Conservation (phyloP, 2,329 filamentous ascomycete species). For the Colletotrichum eleusines region DNA sequence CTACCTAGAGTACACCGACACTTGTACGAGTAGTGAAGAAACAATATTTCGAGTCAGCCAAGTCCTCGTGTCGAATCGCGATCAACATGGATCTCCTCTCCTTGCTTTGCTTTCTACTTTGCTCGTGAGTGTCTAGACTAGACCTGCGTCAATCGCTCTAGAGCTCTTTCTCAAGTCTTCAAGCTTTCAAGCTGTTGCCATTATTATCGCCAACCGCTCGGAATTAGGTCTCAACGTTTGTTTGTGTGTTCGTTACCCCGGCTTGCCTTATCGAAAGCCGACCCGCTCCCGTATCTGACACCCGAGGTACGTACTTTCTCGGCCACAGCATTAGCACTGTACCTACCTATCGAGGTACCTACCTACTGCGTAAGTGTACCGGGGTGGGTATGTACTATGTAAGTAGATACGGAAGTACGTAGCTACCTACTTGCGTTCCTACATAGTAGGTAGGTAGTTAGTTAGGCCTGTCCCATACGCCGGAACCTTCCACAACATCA, state of each 20-base stretch:
- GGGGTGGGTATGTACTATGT: no score
- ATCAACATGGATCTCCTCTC: neutral
- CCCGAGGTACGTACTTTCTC: neutral
- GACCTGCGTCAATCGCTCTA: neutral
- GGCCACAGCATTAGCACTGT: neutral
- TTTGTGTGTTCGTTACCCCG: conserved; percentile 27
- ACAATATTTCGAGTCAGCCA: conserved; percentile 30
- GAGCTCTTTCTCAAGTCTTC: neutral
- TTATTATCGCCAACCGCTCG: conserved; percentile 4
- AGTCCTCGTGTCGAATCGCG: conserved; percentile 13
- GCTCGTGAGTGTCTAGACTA: neutral
- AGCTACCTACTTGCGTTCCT: neutral
- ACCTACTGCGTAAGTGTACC: neutral
- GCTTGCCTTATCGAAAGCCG: conserved; percentile 22
- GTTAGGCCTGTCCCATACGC: conserved; percentile 12
- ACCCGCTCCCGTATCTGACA: conserved; percentile 18
- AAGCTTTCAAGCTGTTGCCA: neutral
- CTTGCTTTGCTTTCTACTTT: neutral
- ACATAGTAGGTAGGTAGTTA: neutral
- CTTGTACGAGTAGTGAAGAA: conserved; percentile 27
- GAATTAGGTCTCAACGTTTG: conserved; percentile 19
- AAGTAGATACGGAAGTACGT: no score
- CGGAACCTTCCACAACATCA: conserved; percentile 35
- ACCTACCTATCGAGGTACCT: neutral
- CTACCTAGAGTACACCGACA: conserved; percentile 36